Conservation (phyloP, 306 rosid genomes). For the Chamaecrista fasciculata region DNA sequence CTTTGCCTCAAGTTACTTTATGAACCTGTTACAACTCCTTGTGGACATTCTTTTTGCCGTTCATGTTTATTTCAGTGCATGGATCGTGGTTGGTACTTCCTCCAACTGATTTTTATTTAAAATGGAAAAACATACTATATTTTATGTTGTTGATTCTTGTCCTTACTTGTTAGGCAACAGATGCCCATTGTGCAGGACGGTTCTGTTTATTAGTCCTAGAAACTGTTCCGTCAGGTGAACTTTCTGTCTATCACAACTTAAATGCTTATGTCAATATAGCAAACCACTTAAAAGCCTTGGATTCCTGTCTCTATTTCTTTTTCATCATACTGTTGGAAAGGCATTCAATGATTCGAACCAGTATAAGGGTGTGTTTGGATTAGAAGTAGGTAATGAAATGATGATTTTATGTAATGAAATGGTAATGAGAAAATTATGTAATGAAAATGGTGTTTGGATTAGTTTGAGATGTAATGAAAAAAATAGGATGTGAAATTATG, state of each 20-base stretch:
- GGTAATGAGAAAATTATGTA: too few species aligned
- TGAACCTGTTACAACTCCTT: slow-evolving; percentile 93
- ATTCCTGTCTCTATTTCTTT: slow-evolving; percentile 5
- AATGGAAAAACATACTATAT: slow-evolving; percentile 6
- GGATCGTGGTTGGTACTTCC: slow-evolving; percentile 75
- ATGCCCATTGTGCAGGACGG: slow-evolving; percentile 98
- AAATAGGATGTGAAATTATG: too few species aligned
- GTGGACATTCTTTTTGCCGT: slow-evolving; percentile 98
- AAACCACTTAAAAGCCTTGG: slow-evolving; percentile 9
- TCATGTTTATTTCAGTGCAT: slow-evolving; percentile 89
- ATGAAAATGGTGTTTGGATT: too few species aligned
- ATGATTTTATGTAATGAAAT: too few species aligned
- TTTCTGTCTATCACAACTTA: slow-evolving; percentile 13
- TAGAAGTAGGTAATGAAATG: too few species aligned
- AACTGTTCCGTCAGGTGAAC: slow-evolving; percentile 81
- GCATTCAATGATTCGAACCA: slow-evolving; percentile 19
- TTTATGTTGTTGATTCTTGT: slow-evolving; percentile 32
- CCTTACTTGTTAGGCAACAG: slow-evolving; percentile 73
- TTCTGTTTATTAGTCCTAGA: slow-evolving; percentile 87
- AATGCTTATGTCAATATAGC: not conserved
- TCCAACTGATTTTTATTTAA: slow-evolving; percentile 31
- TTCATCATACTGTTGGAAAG: slow-evolving; percentile 19
- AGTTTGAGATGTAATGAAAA: too few species aligned
- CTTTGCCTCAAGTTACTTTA: slow-evolving; percentile 83
- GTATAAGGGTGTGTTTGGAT: too few species aligned